Evolutionary conservation across 2,329 filamentous ascomycete species (phyloP).

Genomic region (Fusarium tupiense): DNA sequence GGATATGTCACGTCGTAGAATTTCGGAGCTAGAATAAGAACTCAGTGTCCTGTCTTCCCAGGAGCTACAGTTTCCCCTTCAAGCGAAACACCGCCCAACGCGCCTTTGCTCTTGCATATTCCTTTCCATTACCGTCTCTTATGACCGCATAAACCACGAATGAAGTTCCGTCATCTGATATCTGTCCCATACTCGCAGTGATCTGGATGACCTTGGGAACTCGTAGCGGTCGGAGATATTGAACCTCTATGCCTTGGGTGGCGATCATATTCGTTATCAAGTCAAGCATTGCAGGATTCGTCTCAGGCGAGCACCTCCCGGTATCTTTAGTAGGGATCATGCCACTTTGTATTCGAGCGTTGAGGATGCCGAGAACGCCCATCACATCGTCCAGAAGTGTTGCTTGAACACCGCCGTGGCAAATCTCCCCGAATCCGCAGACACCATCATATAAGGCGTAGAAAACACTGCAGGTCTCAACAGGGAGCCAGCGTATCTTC

Average conservation of each 20-base stretch:
- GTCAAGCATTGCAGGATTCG: accelerated
- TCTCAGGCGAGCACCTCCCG: accelerated
- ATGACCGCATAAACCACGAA: neutral
- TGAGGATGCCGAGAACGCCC: neutral
- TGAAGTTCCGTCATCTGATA: neutral
- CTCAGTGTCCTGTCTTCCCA: neutral
- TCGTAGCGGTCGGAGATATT: neutral
- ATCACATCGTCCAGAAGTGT: neutral
- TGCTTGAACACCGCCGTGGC: neutral
- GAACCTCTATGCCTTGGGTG: neutral
- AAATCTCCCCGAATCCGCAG: neutral
- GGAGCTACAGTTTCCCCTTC: neutral
- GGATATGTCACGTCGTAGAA: neutral
- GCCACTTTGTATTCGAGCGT: neutral
- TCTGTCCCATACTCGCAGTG: neutral
- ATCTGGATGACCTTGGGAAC: neutral
- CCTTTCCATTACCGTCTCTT: accelerated
- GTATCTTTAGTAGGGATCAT: neutral
- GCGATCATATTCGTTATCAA: neutral
- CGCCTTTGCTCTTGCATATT: neutral
- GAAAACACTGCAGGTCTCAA: neutral
- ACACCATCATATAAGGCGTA: neutral
- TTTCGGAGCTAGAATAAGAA: neutral
- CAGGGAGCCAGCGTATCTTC: accelerated
- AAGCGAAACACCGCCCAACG: accelerated